Percentiles rank a stretch among this genome's conserved stretches.
Evolutionary conservation across 106 monocot genomes (phyloP).

Genomic region (Platanthera guangdongensis): DNA sequence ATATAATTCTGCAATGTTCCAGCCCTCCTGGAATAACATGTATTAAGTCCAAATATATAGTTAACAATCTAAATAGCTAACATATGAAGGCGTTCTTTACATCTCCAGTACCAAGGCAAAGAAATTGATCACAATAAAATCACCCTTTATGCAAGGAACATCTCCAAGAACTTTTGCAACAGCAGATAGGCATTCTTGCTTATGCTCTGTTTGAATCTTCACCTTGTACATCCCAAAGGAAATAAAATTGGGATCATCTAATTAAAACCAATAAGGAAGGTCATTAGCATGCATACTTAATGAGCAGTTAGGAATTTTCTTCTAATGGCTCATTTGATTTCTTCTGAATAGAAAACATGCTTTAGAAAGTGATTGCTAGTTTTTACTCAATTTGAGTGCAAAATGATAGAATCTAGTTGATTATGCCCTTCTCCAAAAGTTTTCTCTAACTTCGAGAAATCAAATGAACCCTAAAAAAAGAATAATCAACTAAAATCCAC

Average conservation of each 20-base stretch:
- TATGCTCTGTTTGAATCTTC: constrained; percentile 45
- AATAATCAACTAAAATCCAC: not conserved
- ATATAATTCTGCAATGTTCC: constrained; percentile 72
- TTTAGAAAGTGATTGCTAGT: no score
- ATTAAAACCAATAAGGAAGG: constrained; percentile 2
- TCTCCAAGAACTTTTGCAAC: constrained; percentile 63
- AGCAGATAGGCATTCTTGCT: constrained; percentile 52
- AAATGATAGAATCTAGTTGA: no score
- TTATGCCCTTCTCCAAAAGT: no score
- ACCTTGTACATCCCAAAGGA: constrained; percentile 41
- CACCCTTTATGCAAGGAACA: constrained; percentile 28
- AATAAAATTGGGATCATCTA: constrained; percentile 15
- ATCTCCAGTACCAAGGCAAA: constrained; percentile 68
- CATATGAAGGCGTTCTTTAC: not conserved
- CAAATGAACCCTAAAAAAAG: not conserved
- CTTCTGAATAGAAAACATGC: no score
- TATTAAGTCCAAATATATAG: not conserved
- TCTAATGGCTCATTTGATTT: not conserved
- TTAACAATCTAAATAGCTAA: not conserved
- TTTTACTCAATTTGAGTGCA: no score
- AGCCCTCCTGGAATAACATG: constrained; percentile 65
- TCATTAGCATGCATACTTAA: not conserved
- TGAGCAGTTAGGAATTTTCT: not conserved
- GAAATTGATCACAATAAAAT: constrained; percentile 86
- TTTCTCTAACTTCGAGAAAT: no score